Conservation (phyloP, 2,329 filamentous ascomycete species). For the Phialophora expanda region DNA sequence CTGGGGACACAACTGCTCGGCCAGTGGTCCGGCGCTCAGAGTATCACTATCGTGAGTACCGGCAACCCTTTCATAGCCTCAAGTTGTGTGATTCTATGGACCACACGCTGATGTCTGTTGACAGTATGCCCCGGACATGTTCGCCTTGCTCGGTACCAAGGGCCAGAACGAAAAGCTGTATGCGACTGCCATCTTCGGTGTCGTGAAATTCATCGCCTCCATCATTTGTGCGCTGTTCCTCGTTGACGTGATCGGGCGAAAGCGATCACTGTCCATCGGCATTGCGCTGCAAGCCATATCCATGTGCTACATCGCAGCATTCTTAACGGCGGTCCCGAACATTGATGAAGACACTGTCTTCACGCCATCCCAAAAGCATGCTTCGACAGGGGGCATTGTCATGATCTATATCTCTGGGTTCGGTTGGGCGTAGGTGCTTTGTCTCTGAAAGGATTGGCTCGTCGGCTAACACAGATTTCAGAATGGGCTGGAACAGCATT, state of each 20-base stretch:
- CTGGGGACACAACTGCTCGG: constrained; percentile 72
- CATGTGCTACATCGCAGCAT: constrained; percentile 63
- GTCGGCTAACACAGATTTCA: not conserved
- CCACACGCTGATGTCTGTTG: not conserved
- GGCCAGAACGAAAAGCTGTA: constrained; percentile 72
- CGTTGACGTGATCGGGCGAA: constrained; percentile 78
- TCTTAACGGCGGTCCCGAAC: constrained; percentile 47
- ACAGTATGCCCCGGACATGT: constrained; percentile 72
- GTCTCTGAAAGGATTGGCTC: not conserved
- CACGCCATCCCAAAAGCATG: constrained; percentile 39
- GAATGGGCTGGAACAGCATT: constrained; percentile 55
- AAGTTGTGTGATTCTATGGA: not conserved
- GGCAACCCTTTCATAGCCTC: not conserved
- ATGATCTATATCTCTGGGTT: constrained; percentile 54
- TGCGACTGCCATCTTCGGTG: constrained; percentile 63
- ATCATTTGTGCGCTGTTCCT: constrained; percentile 76
- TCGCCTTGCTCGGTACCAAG: constrained; percentile 71
- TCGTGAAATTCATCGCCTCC: constrained; percentile 72
- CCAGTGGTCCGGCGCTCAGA: constrained; percentile 75
- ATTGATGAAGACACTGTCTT: constrained; percentile 42
- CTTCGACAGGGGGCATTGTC: constrained; percentile 50
- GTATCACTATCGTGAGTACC: constrained; percentile 65
- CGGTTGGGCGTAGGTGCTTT: constrained; percentile 46
- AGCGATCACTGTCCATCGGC: constrained; percentile 59
- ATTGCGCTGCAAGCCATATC: constrained; percentile 55